Percentiles rank a stretch among this genome's conserved stretches.
Conservation (phyloP, 2,329 filamentous ascomycete genomes). For the Emergomyces orientalis region DNA sequence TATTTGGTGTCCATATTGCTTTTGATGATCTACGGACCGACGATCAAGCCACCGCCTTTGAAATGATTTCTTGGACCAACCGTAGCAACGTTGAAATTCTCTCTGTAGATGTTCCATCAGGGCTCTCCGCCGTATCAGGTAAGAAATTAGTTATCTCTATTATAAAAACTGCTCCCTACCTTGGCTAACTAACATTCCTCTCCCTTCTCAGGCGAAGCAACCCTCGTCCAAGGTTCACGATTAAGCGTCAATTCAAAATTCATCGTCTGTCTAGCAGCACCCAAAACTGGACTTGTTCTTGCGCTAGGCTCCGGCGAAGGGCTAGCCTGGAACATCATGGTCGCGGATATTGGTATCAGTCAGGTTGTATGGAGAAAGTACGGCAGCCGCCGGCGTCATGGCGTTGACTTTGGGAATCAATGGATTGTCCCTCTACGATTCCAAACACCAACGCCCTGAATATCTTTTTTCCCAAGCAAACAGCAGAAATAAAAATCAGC, state of each 20-base stretch:
- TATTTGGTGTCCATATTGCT: conserved; percentile 75
- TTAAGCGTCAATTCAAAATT: conserved; percentile 74
- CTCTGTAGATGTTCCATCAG: conserved; percentile 84
- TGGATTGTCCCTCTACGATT: conserved; percentile 69
- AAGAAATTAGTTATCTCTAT: conserved; percentile 40
- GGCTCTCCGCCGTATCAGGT: conserved; percentile 71
- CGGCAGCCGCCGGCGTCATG: conserved; percentile 68
- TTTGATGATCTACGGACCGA: conserved; percentile 81
- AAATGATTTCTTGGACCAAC: conserved; percentile 90
- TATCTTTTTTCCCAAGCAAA: background rate
- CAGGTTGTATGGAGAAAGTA: conserved; percentile 78
- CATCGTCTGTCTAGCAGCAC: conserved; percentile 76
- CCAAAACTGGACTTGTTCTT: conserved; percentile 73
- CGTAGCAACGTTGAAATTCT: conserved; percentile 73
- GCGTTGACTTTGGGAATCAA: conserved; percentile 76
- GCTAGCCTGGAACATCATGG: conserved; percentile 61
- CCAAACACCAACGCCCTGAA: conserved; percentile 23
- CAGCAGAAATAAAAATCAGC: background rate
- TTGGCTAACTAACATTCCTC: background rate
- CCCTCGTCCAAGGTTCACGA: conserved; percentile 60
- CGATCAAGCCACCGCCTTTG: conserved; percentile 74
- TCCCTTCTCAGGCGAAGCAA: conserved; percentile 39
- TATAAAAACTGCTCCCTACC: background rate
- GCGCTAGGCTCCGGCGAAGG: conserved; percentile 57
- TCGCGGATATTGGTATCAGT: conserved; percentile 79